Percentiles rank a stretch among this genome's conserved stretches.
Evolutionary conservation across 2,329 filamentous ascomycete species (phyloP).

Genomic region (Fusarium sp.): DNA sequence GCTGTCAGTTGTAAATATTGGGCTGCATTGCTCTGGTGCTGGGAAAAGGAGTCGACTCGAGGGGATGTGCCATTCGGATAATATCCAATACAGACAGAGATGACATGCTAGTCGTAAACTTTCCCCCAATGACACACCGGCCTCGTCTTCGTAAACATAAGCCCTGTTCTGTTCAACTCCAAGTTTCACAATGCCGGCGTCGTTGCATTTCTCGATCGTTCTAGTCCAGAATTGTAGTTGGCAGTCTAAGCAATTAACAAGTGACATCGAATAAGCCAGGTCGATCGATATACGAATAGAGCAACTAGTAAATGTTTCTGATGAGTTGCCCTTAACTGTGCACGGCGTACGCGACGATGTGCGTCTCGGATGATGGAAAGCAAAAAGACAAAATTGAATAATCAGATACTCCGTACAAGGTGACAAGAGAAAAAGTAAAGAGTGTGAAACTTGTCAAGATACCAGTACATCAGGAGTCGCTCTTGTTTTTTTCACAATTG

Average conservation of each 20-base stretch:
- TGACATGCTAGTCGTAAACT: conserved; percentile 16
- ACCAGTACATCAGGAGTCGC: conserved; percentile 3
- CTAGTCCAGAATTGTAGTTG: conserved; percentile 16
- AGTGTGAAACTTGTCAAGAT: conserved; percentile 18
- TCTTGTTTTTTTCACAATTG: conserved; percentile 17
- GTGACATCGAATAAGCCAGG: not conserved
- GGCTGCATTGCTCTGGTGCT: conserved; percentile 16
- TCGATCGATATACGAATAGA: not conserved
- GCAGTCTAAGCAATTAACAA: conserved; percentile 1
- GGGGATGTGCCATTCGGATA: conserved; percentile 12
- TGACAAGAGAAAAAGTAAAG: conserved; percentile 8
- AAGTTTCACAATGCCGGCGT: conserved; percentile 29
- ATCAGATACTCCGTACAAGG: not conserved
- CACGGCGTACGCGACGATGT: not conserved
- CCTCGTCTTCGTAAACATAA: conserved; percentile 5
- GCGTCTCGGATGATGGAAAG: conserved; percentile 4
- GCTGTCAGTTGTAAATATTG: conserved; percentile 20
- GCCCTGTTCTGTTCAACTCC: conserved; percentile 15
- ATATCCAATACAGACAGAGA: conserved; percentile 19
- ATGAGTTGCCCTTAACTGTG: not conserved
- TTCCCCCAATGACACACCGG: conserved; percentile 21
- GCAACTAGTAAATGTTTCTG: not conserved
- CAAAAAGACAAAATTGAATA: not conserved
- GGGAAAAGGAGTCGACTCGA: not conserved
- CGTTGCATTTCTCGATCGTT: conserved; percentile 23